A percentile compares a stretch with the other conserved stretches of the same genome.
These are phyloP conservation scores for Malassezia obtusa DNA, from an alignment of 1,284 basidiomycete genomes.

Conservation along the genomic window DNA sequence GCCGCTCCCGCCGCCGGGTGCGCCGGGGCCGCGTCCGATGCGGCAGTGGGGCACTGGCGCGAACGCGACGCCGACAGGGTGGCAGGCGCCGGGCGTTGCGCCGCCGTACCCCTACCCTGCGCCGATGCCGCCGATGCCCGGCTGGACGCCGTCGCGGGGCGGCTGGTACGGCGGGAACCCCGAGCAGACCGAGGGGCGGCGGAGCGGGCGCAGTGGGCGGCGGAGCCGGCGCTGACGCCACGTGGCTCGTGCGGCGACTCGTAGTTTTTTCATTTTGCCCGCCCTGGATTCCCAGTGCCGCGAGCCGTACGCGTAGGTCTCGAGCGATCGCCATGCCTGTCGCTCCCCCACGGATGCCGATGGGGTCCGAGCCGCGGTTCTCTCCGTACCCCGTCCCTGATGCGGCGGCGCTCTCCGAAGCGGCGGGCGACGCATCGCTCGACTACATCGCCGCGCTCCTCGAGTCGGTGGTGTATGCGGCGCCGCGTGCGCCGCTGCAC, in stretches of 20 bases:
- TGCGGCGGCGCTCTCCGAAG: no score
- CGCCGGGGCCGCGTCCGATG: constrained; percentile 11
- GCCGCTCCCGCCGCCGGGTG: neutral
- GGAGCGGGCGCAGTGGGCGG: neutral
- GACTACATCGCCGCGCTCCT: constrained; percentile 13
- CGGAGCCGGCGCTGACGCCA: neutral
- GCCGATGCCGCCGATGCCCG: neutral
- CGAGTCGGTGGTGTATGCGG: constrained; percentile 5
- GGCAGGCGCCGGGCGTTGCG: neutral
- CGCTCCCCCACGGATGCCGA: neutral
- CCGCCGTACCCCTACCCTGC: neutral
- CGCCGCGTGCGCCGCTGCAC: neutral
- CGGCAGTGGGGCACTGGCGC: constrained; percentile 10
- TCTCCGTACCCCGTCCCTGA: constrained; percentile 3
- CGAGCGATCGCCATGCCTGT: neutral
- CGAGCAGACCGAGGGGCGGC: neutral
- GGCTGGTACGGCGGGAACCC: constrained; percentile 18
- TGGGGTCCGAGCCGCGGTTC: neutral
- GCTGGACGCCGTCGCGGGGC: constrained; percentile 1
- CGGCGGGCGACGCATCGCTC: neutral
- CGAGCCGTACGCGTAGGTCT: no score
- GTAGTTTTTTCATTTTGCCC: neutral
- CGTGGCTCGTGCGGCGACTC: neutral
- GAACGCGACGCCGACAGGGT: neutral
- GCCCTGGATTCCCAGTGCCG: no score